Percentiles rank a stretch among this genome's conserved stretches.
Evolutionary conservation across 257 asterid species (phyloP).

Genomic region (Penstemon davidsonii): DNA sequence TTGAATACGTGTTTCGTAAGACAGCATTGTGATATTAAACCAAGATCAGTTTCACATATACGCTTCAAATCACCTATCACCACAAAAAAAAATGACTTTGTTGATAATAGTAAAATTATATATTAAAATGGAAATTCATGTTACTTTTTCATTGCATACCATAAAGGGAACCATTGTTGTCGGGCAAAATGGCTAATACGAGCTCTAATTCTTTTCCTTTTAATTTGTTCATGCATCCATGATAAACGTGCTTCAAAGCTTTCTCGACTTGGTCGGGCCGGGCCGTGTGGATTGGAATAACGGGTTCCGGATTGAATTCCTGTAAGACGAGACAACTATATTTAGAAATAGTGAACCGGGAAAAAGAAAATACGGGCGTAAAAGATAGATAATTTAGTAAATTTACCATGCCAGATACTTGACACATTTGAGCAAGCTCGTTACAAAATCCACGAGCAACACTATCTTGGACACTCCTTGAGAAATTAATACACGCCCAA

Average conservation of each 20-base stretch:
- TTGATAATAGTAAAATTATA: not conserved
- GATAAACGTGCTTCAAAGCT: constrained; percentile 85
- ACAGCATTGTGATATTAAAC: constrained; percentile 90
- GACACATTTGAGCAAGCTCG: constrained; percentile 97
- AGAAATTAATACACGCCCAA: constrained; percentile 99
- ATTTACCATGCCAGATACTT: constrained; percentile 96
- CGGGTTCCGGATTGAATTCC: constrained; percentile 91
- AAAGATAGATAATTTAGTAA: not conserved
- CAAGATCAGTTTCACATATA: constrained; percentile 98
- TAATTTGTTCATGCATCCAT: constrained; percentile 68
- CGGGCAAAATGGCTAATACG: constrained; percentile 84
- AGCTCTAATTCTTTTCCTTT: constrained; percentile 97
- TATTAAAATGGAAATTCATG: not conserved
- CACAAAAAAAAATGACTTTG: not conserved
- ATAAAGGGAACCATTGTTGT: constrained; percentile 86
- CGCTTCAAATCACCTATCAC: constrained; percentile 84
- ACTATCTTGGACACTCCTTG: constrained; percentile 90
- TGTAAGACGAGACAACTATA: constrained; percentile 24
- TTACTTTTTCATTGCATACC: constrained; percentile 43
- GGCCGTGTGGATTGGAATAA: constrained; percentile 77
- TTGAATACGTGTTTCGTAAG: constrained; percentile 95
- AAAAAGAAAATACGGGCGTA: not conserved
- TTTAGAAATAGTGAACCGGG: too few species aligned
- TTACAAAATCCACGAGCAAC: constrained; percentile 96
- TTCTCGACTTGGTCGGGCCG: constrained; percentile 98